phyloP scores from a whole-genome alignment of 2,329 filamentous ascomycete species.

The Botrytis fabae region DNA sequence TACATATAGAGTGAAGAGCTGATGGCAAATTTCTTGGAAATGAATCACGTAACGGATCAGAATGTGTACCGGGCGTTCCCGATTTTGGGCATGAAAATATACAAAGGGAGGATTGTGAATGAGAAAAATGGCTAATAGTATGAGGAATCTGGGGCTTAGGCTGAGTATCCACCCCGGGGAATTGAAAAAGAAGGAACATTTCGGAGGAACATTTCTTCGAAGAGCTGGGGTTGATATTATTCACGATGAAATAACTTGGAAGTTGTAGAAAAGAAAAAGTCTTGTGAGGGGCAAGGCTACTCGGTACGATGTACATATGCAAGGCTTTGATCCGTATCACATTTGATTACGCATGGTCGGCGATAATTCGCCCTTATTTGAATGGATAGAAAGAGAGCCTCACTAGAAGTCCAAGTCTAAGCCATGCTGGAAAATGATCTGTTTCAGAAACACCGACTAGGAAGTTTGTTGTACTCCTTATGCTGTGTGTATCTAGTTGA shows the following conservation, averaged over 20 bases:
- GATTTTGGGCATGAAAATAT: slow-evolving; percentile 16
- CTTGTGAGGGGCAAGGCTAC: slow-evolving; percentile 12
- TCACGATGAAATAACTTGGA: not conserved
- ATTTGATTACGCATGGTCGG: slow-evolving; percentile 13
- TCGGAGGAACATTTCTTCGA: not conserved
- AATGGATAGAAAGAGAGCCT: not conserved
- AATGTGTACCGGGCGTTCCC: slow-evolving; percentile 12
- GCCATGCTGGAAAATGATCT: not conserved
- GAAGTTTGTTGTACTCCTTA: not conserved
- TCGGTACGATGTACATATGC: slow-evolving; percentile 5
- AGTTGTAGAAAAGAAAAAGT: not conserved
- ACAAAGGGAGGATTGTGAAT: not conserved
- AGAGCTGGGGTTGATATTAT: not conserved
- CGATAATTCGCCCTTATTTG: slow-evolving; percentile 9
- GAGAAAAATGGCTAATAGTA: not conserved
- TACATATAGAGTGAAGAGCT: not conserved
- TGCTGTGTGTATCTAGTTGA: not conserved
- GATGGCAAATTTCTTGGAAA: not conserved
- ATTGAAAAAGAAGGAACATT: slow-evolving; percentile 1
- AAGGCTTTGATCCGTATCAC: slow-evolving; percentile 6
- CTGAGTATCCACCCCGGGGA: not conserved
- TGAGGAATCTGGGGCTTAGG: not conserved
- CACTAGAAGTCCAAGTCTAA: slow-evolving; percentile 16
- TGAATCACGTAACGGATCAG: not conserved
- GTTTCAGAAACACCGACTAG: slow-evolving; percentile 7